Evolutionary conservation across 2,329 filamentous ascomycete genomes (phyloP).

Genomic region (Colletotrichum liaoningense): DNA sequence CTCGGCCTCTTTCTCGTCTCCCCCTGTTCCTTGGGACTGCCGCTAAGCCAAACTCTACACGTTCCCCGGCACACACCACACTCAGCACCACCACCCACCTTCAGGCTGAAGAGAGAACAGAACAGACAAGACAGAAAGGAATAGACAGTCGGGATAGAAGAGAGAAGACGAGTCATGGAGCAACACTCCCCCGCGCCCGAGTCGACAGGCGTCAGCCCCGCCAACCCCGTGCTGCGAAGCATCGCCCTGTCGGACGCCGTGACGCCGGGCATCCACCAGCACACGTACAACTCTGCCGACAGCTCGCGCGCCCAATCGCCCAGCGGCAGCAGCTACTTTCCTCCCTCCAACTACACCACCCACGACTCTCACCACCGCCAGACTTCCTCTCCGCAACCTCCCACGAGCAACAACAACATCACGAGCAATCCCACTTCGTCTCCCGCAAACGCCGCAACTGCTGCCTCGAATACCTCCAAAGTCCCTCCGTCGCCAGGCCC

Average conservation of each 20-base stretch:
- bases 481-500: conserved; percentile 23
- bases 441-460: conserved; percentile 2
- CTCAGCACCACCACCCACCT: not conserved
- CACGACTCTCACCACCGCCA: not conserved
- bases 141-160: too few relatives aligned
- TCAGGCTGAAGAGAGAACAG: not conserved
- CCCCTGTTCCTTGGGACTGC: conserved; percentile 20
- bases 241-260: conserved; percentile 41
- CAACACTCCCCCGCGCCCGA: conserved; percentile 12
- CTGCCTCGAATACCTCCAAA: conserved; percentile 11
- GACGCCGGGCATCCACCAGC: conserved; percentile 43
- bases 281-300: conserved; percentile 38
- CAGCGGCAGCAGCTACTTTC: conserved; percentile 41
- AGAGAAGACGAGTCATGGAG: conserved; percentile 27
- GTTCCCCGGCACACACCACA: conserved; percentile 1
- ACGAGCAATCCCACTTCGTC: not conserved
- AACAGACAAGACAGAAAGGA: not conserved
- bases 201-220: conserved; percentile 18
- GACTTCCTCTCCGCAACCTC: too few relatives aligned
- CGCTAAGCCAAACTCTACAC: conserved; percentile 11
- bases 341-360: conserved; percentile 35
- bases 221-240: conserved; percentile 35
- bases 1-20: not conserved
- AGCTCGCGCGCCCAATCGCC: conserved; percentile 29
- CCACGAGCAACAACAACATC: not conserved